Conservation (phyloP, 1,139 yeast genomes). For the Saccharomyces hybrid region DNA sequence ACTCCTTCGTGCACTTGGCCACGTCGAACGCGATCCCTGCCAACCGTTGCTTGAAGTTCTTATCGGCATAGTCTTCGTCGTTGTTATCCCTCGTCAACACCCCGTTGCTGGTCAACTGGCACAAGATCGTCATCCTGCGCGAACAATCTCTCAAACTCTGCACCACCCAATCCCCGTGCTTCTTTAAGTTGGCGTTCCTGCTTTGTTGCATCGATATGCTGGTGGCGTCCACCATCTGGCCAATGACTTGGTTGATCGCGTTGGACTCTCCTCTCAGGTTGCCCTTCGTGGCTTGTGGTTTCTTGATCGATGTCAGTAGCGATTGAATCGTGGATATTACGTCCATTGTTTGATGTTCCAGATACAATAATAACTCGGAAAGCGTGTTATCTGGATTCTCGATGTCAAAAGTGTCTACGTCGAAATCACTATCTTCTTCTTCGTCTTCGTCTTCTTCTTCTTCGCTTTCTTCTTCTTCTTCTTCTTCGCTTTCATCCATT, state of each 20-base stretch:
- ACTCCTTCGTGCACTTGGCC: conserved; percentile 88
- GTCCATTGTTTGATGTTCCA: conserved; percentile 90
- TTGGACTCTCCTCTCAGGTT: conserved; percentile 63
- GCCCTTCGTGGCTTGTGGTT: conserved; percentile 70
- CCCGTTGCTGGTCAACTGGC: conserved; percentile 41
- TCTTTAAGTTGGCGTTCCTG: conserved; percentile 68
- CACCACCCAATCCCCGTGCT: conserved; percentile 88
- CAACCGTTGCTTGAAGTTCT: conserved; percentile 74
- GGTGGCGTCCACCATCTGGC: conserved; percentile 87
- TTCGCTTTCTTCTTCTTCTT: conserved; percentile 3
- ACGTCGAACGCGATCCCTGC: conserved; percentile 94
- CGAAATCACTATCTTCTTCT: conserved; percentile 38
- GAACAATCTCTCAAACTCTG: conserved; percentile 79
- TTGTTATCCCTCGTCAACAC: conserved; percentile 36
- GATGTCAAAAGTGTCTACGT: conserved; percentile 67
- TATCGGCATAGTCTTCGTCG: conserved; percentile 70
- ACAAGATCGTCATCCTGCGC: conserved; percentile 63
- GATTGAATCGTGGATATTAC: conserved; percentile 88
- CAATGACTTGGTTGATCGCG: conserved; percentile 69
- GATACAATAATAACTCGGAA: conserved; percentile 71
- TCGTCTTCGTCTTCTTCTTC: not conserved
- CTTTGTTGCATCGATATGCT: conserved; percentile 85
- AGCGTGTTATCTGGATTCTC: conserved; percentile 84
- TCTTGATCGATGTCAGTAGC: conserved; percentile 65
- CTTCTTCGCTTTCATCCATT: conserved; percentile 2